phyloP scores from a whole-genome alignment of 306 rosid species.

The Quercus engelmannii region DNA sequence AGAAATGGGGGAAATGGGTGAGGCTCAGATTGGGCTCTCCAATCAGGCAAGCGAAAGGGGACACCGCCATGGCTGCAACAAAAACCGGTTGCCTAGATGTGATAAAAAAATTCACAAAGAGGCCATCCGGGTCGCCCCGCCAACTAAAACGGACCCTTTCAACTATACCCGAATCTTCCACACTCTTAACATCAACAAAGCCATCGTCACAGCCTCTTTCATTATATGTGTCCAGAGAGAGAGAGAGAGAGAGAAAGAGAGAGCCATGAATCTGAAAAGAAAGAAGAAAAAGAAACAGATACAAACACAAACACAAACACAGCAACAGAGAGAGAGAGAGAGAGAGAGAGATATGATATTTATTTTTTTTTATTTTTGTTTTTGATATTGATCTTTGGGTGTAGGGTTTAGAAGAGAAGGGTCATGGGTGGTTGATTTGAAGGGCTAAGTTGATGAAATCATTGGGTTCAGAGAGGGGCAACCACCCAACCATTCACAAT shows the following conservation, averaged over 20 bases:
- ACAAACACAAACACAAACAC: neutral
- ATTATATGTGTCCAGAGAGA: no score
- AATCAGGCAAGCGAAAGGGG: neutral
- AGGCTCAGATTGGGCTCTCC: neutral
- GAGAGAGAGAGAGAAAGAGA: neutral
- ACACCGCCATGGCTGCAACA: neutral
- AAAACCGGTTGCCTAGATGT: neutral
- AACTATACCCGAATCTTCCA: conserved; percentile 21
- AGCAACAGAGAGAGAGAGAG: neutral
- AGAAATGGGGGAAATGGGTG: neutral
- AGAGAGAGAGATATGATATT: neutral
- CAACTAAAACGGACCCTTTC: conserved; percentile 14
- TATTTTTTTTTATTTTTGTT: neutral
- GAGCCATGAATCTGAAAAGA: neutral
- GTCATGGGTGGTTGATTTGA: neutral
- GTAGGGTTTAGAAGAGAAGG: no score
- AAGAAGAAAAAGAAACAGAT: conserved; percentile 5
- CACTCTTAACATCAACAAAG: conserved; percentile 30
- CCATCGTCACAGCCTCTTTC: conserved; percentile 38
- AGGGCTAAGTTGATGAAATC: neutral
- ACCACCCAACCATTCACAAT: no score
- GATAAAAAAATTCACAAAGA: neutral
- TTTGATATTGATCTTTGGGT: no score
- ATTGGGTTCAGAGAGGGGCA: neutral
- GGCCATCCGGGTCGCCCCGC: conserved; percentile 33